Evolutionary conservation across 164 flowering plant genomes (phyloP).

Genomic region (Taxillus chinensis): DNA sequence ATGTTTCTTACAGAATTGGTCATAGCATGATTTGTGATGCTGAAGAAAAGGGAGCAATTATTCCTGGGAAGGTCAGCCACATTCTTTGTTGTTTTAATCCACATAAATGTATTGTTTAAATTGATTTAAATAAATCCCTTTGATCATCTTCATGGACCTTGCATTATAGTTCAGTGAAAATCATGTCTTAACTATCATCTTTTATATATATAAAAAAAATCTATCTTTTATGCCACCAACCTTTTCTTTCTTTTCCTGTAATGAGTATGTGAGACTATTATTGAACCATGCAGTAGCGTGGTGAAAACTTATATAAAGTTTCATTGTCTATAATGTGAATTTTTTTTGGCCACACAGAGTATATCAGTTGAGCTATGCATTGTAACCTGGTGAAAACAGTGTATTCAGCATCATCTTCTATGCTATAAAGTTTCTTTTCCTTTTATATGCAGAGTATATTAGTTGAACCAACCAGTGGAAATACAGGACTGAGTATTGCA

Average conservation of each 20-base stretch:
- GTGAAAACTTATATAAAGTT: no score
- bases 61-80: conserved; percentile 58
- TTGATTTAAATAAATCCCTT: background rate
- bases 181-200: background rate
- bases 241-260: no score
- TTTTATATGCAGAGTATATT: conserved; percentile 37
- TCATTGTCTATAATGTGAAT: no score
- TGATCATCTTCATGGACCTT: background rate
- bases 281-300: no score
- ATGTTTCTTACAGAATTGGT: conserved; percentile 42
- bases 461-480: conserved; percentile 84
- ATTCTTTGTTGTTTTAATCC: background rate
- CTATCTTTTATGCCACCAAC: background rate
- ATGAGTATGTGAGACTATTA: no score
- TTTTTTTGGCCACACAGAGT: no score
- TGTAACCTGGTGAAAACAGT: background rate
- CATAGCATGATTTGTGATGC: conserved; percentile 66
- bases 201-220: background rate
- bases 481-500: conserved; percentile 79
- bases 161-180: background rate
- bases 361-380: background rate
- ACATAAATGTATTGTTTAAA: background rate
- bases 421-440: background rate
- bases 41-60: conserved; percentile 62
- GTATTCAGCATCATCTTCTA: background rate